Percentiles rank a stretch among this genome's conserved stretches.
These are phyloP conservation scores for Trichopus zeylanicus DNA, from an alignment of 116 monocot species.

Conservation along the genomic window DNA sequence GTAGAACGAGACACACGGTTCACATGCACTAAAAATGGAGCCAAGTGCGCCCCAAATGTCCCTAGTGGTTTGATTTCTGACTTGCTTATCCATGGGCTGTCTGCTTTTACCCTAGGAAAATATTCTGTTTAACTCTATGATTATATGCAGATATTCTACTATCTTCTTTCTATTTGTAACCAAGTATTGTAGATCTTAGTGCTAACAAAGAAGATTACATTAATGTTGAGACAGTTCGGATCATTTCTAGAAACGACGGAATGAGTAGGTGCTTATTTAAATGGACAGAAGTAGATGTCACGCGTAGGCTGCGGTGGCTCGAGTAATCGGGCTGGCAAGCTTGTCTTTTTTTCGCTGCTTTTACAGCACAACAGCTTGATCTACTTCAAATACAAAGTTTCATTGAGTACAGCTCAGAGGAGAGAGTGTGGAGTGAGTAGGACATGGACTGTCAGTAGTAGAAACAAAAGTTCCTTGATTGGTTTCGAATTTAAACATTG, in stretches of 20 bases:
- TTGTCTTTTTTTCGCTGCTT: background rate
- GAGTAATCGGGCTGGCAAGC: background rate
- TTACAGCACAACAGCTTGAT: background rate
- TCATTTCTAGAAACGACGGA: conserved; percentile 5
- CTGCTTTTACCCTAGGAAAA: background rate
- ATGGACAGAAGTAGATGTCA: background rate
- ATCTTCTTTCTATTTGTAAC: background rate
- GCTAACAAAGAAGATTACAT: no score
- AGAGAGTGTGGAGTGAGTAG: conserved; percentile 3
- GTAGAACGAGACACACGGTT: conserved; percentile 25
- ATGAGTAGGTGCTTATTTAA: background rate
- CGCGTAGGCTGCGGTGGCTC: background rate
- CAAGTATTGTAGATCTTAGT: no score
- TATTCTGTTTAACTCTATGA: background rate
- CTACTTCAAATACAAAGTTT: background rate
- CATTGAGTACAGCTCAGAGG: conserved; percentile 1
- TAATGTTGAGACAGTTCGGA: no score
- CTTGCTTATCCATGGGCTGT: no score
- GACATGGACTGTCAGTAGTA: background rate
- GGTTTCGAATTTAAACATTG: background rate
- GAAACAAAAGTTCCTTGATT: background rate
- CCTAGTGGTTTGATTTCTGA: background rate
- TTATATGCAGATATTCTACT: background rate
- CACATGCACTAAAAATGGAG: conserved; percentile 28
- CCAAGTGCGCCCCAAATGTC: background rate